Base-by-base conservation (phyloP, 108 stramenopile genomes). In the Nitzschia sp. region DNA sequence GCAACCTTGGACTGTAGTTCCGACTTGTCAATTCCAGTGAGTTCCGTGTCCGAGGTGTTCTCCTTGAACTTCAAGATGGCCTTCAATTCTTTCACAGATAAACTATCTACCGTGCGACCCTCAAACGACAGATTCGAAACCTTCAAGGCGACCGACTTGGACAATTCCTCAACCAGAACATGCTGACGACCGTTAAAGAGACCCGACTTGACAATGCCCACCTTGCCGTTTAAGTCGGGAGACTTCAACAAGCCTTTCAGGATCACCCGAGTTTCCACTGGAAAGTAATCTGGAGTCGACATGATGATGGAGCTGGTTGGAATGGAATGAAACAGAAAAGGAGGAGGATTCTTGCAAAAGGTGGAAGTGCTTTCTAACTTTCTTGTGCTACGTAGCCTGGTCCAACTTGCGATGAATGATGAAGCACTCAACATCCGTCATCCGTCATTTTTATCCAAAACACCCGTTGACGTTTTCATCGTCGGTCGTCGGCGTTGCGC, bases 161-260 rank as follows among this genome's bases (percentile, higher is more conserved):
- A 50, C 2, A 69, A 30, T 17, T 79, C 72, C 33, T 74, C 63
- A 35, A 87, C 50, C 50, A 70, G 76, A 13, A 90, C 85, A 58
- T 83, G 81, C 44, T 90, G 85, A 6, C 89, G 84, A 8, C 57
- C 75, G 36, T 66, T 48, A 22, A 57, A 19, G 22, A 83, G 60
- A 2, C 17, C 30, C 0, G 84, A 76, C 33, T 71, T 59, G 21
- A 88, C 83, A 38, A 88, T 76, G 36, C 89, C 89, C n/a, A 53
- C 70, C 61, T 88, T 88, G 63, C 78, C 87, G 66, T 91, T 91
- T 77, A 81, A 73, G 61, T 91, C 81, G 4, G 68, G 55, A 19
- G 68, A 68, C 17, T 80, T 80, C 4, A 70, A 48, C 28, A 91
- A 71, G 32, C 75, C 71, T 45, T 86, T 72, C 15, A 91, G 81